Evolutionary conservation across 176 grass and related monocot species (phyloP), one percentile per base, ranked within the genome.

Genomic region (Miscanthus lutarioriparius): DNA sequence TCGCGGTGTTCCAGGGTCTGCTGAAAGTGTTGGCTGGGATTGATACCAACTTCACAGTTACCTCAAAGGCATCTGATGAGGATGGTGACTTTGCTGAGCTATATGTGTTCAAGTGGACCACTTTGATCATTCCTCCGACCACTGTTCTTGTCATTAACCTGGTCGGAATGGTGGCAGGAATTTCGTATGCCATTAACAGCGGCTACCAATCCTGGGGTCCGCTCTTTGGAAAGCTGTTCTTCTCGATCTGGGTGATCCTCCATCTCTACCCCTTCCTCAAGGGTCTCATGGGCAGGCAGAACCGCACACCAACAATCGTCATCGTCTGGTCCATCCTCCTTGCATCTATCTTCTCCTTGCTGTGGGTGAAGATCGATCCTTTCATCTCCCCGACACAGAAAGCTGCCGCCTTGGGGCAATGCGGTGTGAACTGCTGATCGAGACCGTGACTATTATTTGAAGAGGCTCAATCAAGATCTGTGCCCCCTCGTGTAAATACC

Each of bases 251-350:
- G 95, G 95, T 97, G 71, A 97, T 97, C 69, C 87, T 97, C 72
- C 95, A 97, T 94, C 92, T 97, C 27, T 97, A 97, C 73, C 95
- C 95, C 17, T 97, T 97, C 86, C 87, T 97, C 78, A 97, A 97
- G 86, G 95, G 95, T 94, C 88, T 97, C 56, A 82, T 97, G 92
- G 95, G 95, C 67, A 89, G 88, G 86, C 92, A 94, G 78, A 97
- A 97, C 88, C 86, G 95, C 75, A 97, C 95, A 0, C 95, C 95
- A 4, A 97, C 95, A 9, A 92, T 97, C 3, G 95, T 97, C 53
- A 97, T 97, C 4, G 95, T 97, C 28, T 97, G 95, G 95, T 94
- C 95, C 68, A 94, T 97, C 68, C 92, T 97, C 65, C 92, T 97
- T 0, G 95, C 95, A 0, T 97, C 95, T 14, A 97, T 97, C 83